Conservation (phyloP, 768 basidiomycete genomes). For the Termitomyces titanicus region DNA sequence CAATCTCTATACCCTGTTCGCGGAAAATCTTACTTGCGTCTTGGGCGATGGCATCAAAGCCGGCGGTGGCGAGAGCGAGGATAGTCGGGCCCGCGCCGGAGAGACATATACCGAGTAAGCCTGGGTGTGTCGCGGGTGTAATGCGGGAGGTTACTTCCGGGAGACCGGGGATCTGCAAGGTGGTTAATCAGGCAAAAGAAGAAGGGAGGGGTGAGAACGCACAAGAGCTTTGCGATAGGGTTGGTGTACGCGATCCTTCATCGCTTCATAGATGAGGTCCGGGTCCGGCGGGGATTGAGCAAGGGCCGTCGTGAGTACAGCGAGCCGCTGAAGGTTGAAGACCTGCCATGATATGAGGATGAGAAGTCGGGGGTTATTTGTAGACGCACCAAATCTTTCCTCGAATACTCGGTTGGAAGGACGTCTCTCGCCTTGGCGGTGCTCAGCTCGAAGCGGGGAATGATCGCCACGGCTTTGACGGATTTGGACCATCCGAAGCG, state of each 20-base stretch:
- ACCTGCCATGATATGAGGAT: constrained; percentile 50
- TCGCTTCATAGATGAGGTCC: constrained; percentile 96
- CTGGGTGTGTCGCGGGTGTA: constrained; percentile 86
- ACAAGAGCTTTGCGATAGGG: constrained; percentile 90
- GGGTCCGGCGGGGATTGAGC: constrained; percentile 89
- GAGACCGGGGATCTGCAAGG: constrained; percentile 84
- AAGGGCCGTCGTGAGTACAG: constrained; percentile 93
- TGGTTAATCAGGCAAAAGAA: not conserved
- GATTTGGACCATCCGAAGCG: constrained; percentile 80
- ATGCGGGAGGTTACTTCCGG: constrained; percentile 88
- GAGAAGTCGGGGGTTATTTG: not conserved
- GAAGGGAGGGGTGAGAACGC: constrained; percentile 21
- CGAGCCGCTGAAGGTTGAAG: constrained; percentile 95
- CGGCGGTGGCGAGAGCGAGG: constrained; percentile 84
- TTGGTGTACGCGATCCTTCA: constrained; percentile 98
- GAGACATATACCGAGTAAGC: constrained; percentile 95
- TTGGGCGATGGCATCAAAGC: constrained; percentile 82
- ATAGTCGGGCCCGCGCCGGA: constrained; percentile 98
- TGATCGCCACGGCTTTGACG: constrained; percentile 91
- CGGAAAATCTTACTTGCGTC: constrained; percentile 76
- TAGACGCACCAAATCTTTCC: constrained; percentile 81
- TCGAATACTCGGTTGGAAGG: constrained; percentile 78
- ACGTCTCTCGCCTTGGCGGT: constrained; percentile 93
- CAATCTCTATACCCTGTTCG: constrained; percentile 70
- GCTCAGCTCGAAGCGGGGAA: constrained; percentile 93